Evolutionary conservation across 2,329 filamentous ascomycete species (phyloP), one percentile per base, ranked within the genome.

Genomic region (Talaromyces sp.): DNA sequence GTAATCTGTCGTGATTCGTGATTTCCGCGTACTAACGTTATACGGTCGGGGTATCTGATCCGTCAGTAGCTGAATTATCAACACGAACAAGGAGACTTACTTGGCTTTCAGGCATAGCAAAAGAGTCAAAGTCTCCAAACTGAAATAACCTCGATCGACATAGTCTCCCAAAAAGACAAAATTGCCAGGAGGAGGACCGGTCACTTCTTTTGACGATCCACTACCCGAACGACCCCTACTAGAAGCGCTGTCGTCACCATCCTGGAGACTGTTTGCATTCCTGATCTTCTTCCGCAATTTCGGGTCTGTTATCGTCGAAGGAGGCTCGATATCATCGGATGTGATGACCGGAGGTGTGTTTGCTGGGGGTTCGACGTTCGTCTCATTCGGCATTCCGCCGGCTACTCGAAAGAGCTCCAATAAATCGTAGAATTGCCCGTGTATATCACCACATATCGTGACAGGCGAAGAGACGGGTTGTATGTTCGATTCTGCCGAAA

Each of bases 381-480:
- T 86, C 71, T 96, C 91, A 72, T 92, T 92, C 11, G 95, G 95
- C 91, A 98, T 97, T 70, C 95, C 95, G 67, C 95, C 95, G 56
- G 94, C 93, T 47, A 99, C 94, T 63, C 93, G 90, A 80, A 99
- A 99, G 59, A 99, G 88, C 82, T 99, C 95, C 68, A 98, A 88
- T 10, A 99, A 85, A 78, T 99, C 95, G 81, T 99, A 98, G 79
- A 98, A 98, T 81, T 99, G 95, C 72, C 95, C 95, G 80, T 99
- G 95, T 68, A 99, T 98, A 77, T 99, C 95, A 75, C 95, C 95
- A 75, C 95, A 98, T 69, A 99, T 91, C 5, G 95, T 99, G 68
- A 99, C 95, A 6, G 95, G 95, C 0, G 95, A 97, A 63, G 91
- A 88, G 22, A 99, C 94, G n/a, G 95, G 95, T 78, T 98, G 95